Percentiles rank a stretch among this genome's conserved stretches.
Evolutionary conservation across 2,329 filamentous ascomycete genomes (phyloP).

Genomic region (Dactylonectria estremocensis): DNA sequence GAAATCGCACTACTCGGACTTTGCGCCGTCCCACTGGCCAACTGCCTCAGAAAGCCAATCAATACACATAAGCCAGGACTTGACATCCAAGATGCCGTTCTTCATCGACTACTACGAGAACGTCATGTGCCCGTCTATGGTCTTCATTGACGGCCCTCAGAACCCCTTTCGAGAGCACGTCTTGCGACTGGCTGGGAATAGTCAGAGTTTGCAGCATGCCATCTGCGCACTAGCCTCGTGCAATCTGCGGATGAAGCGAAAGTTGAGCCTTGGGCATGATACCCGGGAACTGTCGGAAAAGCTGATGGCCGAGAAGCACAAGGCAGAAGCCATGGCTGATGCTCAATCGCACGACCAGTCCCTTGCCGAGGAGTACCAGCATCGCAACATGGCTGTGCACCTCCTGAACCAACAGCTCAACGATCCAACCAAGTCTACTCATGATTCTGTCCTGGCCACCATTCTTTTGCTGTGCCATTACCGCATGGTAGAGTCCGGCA

Average conservation of each 20-base stretch:
- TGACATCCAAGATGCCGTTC: conserved; percentile 86
- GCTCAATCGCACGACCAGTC: conserved; percentile 74
- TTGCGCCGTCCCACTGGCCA: conserved; percentile 65
- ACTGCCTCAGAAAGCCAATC: conserved; percentile 61
- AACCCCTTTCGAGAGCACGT: conserved; percentile 92
- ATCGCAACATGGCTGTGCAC: conserved; percentile 83
- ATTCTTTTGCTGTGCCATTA: conserved; percentile 92
- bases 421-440: conserved; percentile 80
- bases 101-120: conserved; percentile 96
- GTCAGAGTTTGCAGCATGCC: conserved; percentile 90
- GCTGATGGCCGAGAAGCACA: conserved; percentile 62
- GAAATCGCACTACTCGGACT: conserved; percentile 60
- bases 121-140: conserved; percentile 91
- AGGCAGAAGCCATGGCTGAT: conserved; percentile 61
- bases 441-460: conserved; percentile 90
- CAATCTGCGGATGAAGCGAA: conserved; percentile 88
- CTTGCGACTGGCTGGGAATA: conserved; percentile 81
- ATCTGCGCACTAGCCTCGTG: conserved; percentile 92
- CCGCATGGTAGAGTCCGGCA: conserved; percentile 92
- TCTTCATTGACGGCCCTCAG: conserved; percentile 87
- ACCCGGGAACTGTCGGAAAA: conserved; percentile 66
- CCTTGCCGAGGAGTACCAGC: conserved; percentile 86
- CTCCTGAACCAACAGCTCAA: conserved; percentile 88
- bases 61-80: conserved; percentile 70
- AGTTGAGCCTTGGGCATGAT: conserved; percentile 73